Evolutionary conservation across 345 rosid genomes (phyloP), one percentile per base, ranked within the genome.

Genomic region (Noccaea bulbosa): DNA sequence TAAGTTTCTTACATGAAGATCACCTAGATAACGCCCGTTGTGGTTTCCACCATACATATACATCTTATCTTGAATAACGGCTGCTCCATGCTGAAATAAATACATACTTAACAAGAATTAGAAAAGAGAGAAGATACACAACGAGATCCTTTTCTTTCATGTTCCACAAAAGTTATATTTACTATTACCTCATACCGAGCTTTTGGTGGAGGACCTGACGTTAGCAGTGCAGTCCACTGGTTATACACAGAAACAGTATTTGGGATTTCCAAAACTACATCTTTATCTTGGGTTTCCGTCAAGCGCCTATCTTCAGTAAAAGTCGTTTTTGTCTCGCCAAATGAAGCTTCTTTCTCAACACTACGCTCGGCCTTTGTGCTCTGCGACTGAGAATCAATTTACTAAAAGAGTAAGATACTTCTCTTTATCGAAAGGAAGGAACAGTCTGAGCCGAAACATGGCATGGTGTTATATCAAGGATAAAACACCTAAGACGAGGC

Each of bases 1-100:
- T 44, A 7, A 39, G 71, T 49, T 68, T 11, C 96, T 86, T 82
- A 93, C 98, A 79, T 89, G 92, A 67, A 93, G 85, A 81, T 91
- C 97, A 80, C 78, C 85, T 62, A 91, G 89, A 78, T 93, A 91
- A 67, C 92, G 97, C 7, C 98, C 98, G 67, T 93, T 93, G 79
- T 93, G 90, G 79, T 91, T 93, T 76, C 98, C 97, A 65, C 92
- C 98, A 77, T 74, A 86, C 46, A 93, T 54, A 73, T 88, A 93
- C 97, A 93, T 91, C 83, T 86, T 87, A 69, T 91, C 90, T 69
- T 84, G 90, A 73, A 93, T 62, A 70, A 85, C 83, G 37, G 87
- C 95, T 62, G 91, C 97, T 62, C 88, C 98, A 81, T 93, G 98
- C 98, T 93, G 86, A 27, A 72, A 71, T 46, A 15, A 39, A 74